Evolutionary conservation across 2,329 filamentous ascomycete genomes (phyloP).

Genomic region (Sphaceloma murrayae): DNA sequence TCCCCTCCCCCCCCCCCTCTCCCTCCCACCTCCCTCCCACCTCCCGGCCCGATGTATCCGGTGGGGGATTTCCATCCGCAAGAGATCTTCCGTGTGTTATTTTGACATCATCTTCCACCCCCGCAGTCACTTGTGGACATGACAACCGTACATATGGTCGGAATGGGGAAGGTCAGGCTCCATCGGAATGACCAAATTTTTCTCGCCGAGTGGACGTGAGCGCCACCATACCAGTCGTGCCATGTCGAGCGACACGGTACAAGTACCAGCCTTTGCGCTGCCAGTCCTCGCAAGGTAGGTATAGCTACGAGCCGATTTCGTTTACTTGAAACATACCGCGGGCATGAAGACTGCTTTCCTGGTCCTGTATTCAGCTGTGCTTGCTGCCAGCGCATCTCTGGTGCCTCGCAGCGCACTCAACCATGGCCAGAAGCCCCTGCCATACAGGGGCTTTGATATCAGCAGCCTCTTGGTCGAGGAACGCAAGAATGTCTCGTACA

Average conservation of each 20-base stretch:
- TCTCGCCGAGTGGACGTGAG: not conserved
- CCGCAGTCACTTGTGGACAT: slow-evolving; percentile 2
- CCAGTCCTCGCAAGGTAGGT: slow-evolving; percentile 1
- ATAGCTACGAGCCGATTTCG: not conserved
- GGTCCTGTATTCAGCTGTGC: not conserved
- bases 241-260: not conserved
- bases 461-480: slow-evolving; percentile 7
- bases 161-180: slow-evolving; percentile 3
- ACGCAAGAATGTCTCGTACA: slow-evolving; percentile 10
- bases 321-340: not conserved
- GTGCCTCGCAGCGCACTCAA: slow-evolving; percentile 1
- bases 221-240: not conserved
- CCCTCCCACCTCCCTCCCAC: no score
- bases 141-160: not conserved
- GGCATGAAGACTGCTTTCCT: slow-evolving; percentile 6
- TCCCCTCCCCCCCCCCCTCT: no score
- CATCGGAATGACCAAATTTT: slow-evolving; percentile 9
- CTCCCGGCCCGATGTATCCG: no score
- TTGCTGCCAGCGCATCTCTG: slow-evolving; percentile 8
- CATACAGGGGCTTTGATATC: slow-evolving; percentile 6
- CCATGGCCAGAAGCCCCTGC: slow-evolving; percentile 2
- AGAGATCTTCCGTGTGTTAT: slow-evolving; percentile 6
- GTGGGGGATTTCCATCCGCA: not conserved
- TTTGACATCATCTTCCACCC: not conserved
- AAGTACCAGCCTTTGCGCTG: not conserved